phyloP scores from a whole-genome alignment of 2,329 filamentous ascomycete species.

The Colletotrichum sp. region DNA sequence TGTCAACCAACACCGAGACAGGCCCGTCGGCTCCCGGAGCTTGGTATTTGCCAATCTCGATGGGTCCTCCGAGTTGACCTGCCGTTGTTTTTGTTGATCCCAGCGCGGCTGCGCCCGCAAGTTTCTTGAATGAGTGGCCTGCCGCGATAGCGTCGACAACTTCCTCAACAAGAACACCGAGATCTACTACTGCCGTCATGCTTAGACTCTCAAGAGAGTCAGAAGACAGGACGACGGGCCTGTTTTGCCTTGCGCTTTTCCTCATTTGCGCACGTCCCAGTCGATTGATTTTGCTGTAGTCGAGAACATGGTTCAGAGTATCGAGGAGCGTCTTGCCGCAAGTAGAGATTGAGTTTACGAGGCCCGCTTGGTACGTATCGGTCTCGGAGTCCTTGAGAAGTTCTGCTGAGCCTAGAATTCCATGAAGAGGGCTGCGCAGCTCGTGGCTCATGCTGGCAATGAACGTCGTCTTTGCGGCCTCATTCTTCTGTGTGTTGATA shows the following conservation, averaged over 20 bases:
- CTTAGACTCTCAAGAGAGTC: constrained; percentile 36
- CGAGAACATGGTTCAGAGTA: constrained; percentile 54
- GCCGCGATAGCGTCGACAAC: constrained; percentile 41
- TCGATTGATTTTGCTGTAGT: constrained; percentile 46
- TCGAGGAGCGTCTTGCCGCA: constrained; percentile 54
- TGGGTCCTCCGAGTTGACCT: not conserved
- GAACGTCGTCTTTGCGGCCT: constrained; percentile 61
- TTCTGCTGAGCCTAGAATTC: constrained; percentile 58
- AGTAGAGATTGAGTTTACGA: constrained; percentile 49
- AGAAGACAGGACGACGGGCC: constrained; percentile 24
- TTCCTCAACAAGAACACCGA: constrained; percentile 38
- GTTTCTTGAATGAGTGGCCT: constrained; percentile 37
- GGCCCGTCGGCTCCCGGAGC: constrained; percentile 27
- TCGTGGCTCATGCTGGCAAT: constrained; percentile 66
- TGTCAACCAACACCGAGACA: constrained; percentile 56
- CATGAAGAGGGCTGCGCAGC: constrained; percentile 60
- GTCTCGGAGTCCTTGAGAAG: constrained; percentile 49
- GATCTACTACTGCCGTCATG: constrained; percentile 35
- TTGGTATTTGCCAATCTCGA: constrained; percentile 12
- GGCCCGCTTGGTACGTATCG: constrained; percentile 43
- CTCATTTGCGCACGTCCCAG: constrained; percentile 31
- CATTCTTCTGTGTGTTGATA: constrained; percentile 56
- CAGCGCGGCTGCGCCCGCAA: not conserved
- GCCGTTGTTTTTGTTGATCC: not conserved
- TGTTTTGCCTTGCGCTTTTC: constrained; percentile 20